phyloP scores from a whole-genome alignment of 2,329 filamentous ascomycete genomes.

The Aspergillus sp. region DNA sequence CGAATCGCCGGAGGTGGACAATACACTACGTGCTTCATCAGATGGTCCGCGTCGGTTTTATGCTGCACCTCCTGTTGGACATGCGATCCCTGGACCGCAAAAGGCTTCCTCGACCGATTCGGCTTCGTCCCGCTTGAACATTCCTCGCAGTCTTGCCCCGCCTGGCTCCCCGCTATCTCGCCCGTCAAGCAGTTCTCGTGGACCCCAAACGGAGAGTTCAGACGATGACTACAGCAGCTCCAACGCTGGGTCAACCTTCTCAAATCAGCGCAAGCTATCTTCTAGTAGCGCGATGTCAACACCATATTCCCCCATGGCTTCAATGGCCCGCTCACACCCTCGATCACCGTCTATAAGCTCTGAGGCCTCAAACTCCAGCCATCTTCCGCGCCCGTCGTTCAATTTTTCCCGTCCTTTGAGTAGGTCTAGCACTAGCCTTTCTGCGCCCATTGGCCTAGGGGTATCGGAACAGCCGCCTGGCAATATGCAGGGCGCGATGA shows the following conservation, averaged over 20 bases:
- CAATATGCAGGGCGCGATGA: constrained; percentile 22
- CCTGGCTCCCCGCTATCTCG: constrained; percentile 46
- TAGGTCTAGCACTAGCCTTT: constrained; percentile 45
- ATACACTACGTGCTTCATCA: constrained; percentile 14
- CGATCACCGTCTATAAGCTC: constrained; percentile 85
- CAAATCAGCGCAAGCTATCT: constrained; percentile 74
- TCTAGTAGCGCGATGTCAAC: constrained; percentile 64
- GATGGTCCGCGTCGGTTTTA: constrained; percentile 23
- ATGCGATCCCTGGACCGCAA: constrained; percentile 22
- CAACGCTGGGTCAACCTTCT: constrained; percentile 60
- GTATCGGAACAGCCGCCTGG: constrained; percentile 37
- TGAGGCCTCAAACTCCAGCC: constrained; percentile 67
- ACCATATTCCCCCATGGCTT: constrained; percentile 64
- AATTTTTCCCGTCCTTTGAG: constrained; percentile 95
- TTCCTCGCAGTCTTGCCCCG: constrained; percentile 45
- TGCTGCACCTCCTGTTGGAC: constrained; percentile 13
- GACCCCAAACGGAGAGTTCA: constrained; percentile 63
- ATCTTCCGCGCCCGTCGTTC: constrained; percentile 71
- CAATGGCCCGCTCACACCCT: constrained; percentile 61
- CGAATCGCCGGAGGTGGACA: constrained; percentile 34
- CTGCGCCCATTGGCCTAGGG: constrained; percentile 30
- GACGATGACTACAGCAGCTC: constrained; percentile 67
- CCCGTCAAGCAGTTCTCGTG: constrained; percentile 53
- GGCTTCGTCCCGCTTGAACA: constrained; percentile 33
- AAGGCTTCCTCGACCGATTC: constrained; percentile 39